These are phyloP conservation scores for Picochlorum costavermella DNA, from an alignment of 139 green algal genomes.

Conservation along the genomic window DNA sequence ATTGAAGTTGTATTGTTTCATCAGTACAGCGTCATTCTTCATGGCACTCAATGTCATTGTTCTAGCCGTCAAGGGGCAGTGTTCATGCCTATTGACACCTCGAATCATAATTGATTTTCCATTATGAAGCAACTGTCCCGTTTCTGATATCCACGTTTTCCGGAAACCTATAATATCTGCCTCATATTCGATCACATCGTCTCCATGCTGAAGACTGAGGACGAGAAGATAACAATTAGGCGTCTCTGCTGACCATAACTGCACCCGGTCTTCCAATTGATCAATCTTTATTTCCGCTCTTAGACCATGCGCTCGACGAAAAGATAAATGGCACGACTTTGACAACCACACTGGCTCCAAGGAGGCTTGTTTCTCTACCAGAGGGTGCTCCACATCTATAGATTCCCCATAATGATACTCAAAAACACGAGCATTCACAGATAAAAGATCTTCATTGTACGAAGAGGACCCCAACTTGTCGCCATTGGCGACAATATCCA, in stretches of 20 bases:
- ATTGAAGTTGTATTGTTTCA: slow-evolving; percentile 96
- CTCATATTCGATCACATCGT: slow-evolving; percentile 57
- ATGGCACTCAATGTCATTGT: slow-evolving; percentile 40
- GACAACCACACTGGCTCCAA: too few species aligned
- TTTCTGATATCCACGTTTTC: slow-evolving; percentile 37
- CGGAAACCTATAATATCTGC: slow-evolving; percentile 82
- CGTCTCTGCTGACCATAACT: slow-evolving; percentile 72
- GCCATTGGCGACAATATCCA: neutral
- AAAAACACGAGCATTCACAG: too few species aligned
- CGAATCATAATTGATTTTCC: slow-evolving; percentile 58
- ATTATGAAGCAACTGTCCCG: slow-evolving; percentile 77
- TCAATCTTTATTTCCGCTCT: too few species aligned
- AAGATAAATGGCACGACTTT: too few species aligned
- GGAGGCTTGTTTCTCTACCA: too few species aligned
- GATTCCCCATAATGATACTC: too few species aligned
- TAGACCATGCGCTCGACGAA: too few species aligned
- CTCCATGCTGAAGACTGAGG: slow-evolving; percentile 42
- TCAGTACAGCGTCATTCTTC: slow-evolving; percentile 73
- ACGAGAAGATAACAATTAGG: slow-evolving; percentile 77
- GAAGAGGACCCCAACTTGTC: too few species aligned
- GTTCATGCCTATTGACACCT: slow-evolving; percentile 93
- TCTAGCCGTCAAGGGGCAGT: slow-evolving; percentile 49
- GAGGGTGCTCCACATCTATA: too few species aligned
- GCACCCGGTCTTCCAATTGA: too few species aligned
- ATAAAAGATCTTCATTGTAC: too few species aligned